phyloP scores from a whole-genome alignment of 805 yeast species.

The Ogataea paradorogensis region DNA sequence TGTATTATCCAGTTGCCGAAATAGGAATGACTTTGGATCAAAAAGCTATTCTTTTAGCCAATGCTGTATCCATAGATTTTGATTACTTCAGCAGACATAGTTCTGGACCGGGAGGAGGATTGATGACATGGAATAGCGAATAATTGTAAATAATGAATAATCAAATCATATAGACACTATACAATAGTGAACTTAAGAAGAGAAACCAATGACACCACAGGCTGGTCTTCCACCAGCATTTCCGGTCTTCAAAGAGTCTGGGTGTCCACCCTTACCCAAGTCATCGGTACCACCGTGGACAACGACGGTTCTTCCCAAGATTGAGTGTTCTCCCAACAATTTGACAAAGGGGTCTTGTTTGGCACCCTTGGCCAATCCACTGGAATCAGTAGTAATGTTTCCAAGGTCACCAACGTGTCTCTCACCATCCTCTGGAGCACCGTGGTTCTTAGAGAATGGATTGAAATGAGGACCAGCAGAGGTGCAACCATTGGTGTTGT shows the following conservation, averaged over 20 bases:
- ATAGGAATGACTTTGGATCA: conserved; percentile 64
- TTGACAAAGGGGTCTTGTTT: conserved; percentile 74
- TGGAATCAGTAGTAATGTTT: conserved; percentile 82
- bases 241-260: conserved; percentile 92
- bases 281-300: conserved; percentile 92
- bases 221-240: conserved; percentile 98
- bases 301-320: conserved; percentile 93
- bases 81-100: conserved; percentile 97
- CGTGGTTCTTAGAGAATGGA: conserved; percentile 86
- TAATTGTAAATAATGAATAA: conserved; percentile 6
- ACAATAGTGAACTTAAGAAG: conserved; percentile 38
- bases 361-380: conserved; percentile 90
- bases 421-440: conserved; percentile 79
- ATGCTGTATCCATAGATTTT: conserved; percentile 89
- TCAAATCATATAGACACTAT: neutral
- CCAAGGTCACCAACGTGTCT: conserved; percentile 98
- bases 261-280: conserved; percentile 90
- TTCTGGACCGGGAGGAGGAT: conserved; percentile 50
- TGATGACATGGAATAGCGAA: conserved; percentile 25
- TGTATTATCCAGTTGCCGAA: conserved; percentile 45
- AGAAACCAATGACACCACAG: conserved; percentile 92
- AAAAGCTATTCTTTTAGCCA: conserved; percentile 80
- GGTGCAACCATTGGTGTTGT: conserved; percentile 98
- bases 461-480: conserved; percentile 98
- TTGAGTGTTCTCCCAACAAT: conserved; percentile 81